phyloP scores from a whole-genome alignment of 2,329 filamentous ascomycete species.

The Emergomyces africanus region DNA sequence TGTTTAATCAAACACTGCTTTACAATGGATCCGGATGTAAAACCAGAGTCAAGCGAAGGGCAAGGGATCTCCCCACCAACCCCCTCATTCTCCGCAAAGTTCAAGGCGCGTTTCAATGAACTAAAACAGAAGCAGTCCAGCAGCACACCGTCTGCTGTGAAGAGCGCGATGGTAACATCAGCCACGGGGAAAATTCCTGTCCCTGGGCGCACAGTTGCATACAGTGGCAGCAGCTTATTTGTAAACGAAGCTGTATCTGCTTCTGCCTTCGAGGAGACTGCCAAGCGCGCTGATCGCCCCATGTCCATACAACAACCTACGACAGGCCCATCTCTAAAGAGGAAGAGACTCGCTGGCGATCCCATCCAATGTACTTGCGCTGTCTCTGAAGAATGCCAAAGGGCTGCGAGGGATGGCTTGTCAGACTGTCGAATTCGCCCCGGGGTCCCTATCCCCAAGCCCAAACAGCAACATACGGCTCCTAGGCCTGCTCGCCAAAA shows the following conservation, averaged over 20 bases:
- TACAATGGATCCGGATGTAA: neutral
- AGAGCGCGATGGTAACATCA: neutral
- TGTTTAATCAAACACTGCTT: neutral
- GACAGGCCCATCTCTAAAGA: neutral
- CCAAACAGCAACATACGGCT: neutral
- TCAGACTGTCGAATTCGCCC: constrained; percentile 6
- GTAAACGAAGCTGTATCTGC: neutral
- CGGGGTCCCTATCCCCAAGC: neutral
- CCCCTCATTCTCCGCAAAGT: neutral
- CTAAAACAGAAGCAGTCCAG: neutral
- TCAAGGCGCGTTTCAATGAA: neutral
- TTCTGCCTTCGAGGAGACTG: neutral
- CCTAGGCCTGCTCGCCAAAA: neutral
- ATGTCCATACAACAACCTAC: no score
- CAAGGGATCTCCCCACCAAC: neutral
- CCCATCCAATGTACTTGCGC: constrained; percentile 6
- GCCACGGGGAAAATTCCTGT: neutral
- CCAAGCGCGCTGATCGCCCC: neutral
- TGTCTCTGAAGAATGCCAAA: constrained; percentile 6
- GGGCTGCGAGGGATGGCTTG: constrained; percentile 5
- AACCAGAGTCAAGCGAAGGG: neutral
- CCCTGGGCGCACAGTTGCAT: neutral
- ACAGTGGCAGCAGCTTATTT: neutral
- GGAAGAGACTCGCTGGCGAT: neutral
- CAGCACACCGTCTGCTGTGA: neutral